These are phyloP conservation scores for Artemisia argyi DNA, from an alignment of 129 eudicot species.

Conservation along the genomic window DNA sequence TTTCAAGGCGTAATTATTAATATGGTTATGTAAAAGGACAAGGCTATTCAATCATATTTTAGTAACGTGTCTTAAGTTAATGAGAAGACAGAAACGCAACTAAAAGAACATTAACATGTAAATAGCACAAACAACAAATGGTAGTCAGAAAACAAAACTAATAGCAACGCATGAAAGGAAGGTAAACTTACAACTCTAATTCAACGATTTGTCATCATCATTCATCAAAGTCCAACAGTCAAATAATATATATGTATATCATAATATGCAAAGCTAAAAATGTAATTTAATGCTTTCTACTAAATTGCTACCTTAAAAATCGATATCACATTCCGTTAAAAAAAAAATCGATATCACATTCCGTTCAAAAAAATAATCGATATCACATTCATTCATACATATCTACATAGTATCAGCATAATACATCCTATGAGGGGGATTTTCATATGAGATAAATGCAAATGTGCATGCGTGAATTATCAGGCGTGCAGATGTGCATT, in stretches of 20 bases:
- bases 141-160: conserved; percentile 12
- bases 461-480: too few relatives aligned
- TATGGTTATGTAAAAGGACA: neutral
- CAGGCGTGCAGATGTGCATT: too few relatives aligned
- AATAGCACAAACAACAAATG: conserved; percentile 4
- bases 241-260: neutral
- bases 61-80: conserved; percentile 15
- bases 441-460: too few relatives aligned
- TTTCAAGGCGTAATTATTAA: neutral
- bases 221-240: neutral
- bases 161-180: conserved; percentile 8
- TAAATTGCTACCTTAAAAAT: neutral
- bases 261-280: neutral
- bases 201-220: neutral
- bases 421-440: too few relatives aligned
- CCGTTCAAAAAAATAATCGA: neutral
- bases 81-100: conserved; percentile 6
- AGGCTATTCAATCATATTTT: neutral
- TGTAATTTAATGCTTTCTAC: neutral
- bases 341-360: neutral
- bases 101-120: neutral
- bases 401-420: too few relatives aligned
- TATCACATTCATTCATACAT: too few relatives aligned
- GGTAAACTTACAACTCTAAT: neutral
- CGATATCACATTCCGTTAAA: too few relatives aligned